Base-by-base conservation (phyloP, 441 rosid species). In the Pelargonium citronellum region DNA sequence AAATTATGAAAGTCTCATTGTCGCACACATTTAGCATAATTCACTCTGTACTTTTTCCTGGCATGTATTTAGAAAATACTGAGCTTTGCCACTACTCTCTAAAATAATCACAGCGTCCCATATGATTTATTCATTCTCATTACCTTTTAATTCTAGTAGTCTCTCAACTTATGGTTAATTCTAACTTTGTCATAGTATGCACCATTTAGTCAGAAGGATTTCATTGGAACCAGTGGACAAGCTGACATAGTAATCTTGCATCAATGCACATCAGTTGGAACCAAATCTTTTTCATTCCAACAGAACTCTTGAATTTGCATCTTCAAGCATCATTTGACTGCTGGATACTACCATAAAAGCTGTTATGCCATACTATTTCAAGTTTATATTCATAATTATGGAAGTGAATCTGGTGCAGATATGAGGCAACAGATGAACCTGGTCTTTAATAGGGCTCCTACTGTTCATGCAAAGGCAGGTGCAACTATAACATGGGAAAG, bases 401-500 rank as follows among this genome's bases (percentile, higher is more conserved):
- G 55, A 46, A 64, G 67, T 43, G 19, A 47, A 51, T 15, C 72
- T 57, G 47, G 27, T 79, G 72, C 84, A 88, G 96, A 83, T 85
- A 89, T 83, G 76, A 83, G 84, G 83, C 89, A 78, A 57, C 87
- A 80, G 58, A 79, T 83, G 84, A 77, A 73, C 74, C 76, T 80
- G 71, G 80, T 74, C 49, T 82, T 90, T 87, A 77, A 83, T 66
- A 77, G 83, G 69, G 77, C 68, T 22, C 83, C 95, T 64, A 73
- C 83, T 71, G 73, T 76, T 65, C 77, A 84, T 69, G 69, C 81
- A 75, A 79, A 73, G 81, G 68, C 80, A 41, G 74, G 73, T 44
- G 76, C 77, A 71, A 75, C 62, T 67, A 74, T 83, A 58, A 67
- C 80, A 16, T 86, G 88, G 90, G 86, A 74, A 68, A 77, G 74